Evolutionary conservation across 2,329 filamentous ascomycete genomes (phyloP).

Genomic region (Trichoderma sp.): DNA sequence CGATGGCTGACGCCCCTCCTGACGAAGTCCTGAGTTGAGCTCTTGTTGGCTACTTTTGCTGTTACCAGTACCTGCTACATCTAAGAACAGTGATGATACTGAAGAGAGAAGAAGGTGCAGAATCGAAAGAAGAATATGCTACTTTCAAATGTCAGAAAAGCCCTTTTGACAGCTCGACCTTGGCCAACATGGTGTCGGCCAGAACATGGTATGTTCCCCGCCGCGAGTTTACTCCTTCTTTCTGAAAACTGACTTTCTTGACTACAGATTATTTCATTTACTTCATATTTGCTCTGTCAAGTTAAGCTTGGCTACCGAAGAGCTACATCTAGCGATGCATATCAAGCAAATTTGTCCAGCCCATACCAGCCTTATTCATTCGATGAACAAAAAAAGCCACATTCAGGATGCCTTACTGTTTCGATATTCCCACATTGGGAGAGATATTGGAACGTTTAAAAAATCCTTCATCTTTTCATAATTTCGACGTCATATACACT

Average conservation of each 20-base stretch:
- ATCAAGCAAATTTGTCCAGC: not conserved
- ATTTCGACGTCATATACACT: not conserved
- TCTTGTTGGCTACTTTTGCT: not conserved
- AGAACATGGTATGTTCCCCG: not conserved
- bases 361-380: not conserved
- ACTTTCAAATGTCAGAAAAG: not conserved
- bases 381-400: not conserved
- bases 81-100: not conserved
- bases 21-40: conserved; percentile 4
- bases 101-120: not conserved
- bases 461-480: not conserved
- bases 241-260: not conserved
- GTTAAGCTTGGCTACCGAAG: not conserved
- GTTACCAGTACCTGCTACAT: not conserved
- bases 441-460: not conserved
- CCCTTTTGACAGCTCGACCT: not conserved
- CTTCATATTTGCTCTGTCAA: not conserved
- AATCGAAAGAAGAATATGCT: not conserved
- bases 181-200: not conserved
- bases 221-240: not conserved
- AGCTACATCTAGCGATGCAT: not conserved
- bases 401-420: not conserved
- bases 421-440: not conserved
- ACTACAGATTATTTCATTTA: not conserved
- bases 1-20: conserved; percentile 13